phyloP scores from a whole-genome alignment of 129 eudicot species.

The Tagetes erecta region DNA sequence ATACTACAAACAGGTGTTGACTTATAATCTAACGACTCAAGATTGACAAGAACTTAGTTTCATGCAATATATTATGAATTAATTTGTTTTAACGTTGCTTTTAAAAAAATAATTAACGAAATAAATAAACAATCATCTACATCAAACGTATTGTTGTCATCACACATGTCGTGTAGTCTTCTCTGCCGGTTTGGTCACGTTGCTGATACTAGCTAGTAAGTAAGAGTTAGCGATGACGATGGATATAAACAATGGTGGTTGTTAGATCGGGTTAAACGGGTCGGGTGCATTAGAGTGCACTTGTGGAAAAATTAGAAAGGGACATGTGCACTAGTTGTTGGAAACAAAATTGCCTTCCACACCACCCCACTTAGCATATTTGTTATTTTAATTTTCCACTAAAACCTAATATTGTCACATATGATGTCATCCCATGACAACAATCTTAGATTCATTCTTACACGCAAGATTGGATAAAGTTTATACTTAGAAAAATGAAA shows the following conservation, averaged over 20 bases:
- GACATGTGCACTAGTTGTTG: constrained; percentile 23
- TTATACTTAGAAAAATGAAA: too few relatives aligned
- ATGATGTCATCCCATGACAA: constrained; percentile 35
- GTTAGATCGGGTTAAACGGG: background rate
- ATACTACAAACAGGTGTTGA: background rate
- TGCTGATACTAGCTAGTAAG: too few relatives aligned
- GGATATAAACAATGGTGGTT: background rate
- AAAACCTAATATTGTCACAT: constrained; percentile 16
- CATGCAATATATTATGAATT: background rate
- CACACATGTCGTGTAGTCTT: background rate
- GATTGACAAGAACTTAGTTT: background rate
- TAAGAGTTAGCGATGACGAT: background rate
- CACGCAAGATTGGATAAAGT: background rate
- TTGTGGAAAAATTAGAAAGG: constrained; percentile 33
- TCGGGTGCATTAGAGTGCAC: constrained; percentile 35
- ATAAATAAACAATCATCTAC: background rate
- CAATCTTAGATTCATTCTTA: background rate
- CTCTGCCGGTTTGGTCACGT: too few relatives aligned
- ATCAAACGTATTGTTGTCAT: background rate
- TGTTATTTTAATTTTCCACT: constrained; percentile 13
- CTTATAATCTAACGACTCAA: background rate
- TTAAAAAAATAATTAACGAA: background rate
- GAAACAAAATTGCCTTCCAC: constrained; percentile 33
- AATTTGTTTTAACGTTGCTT: background rate
- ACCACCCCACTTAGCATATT: constrained; percentile 29